Conservation (phyloP, 495 filamentous ascomycete species). For the Neurospora terricola region DNA sequence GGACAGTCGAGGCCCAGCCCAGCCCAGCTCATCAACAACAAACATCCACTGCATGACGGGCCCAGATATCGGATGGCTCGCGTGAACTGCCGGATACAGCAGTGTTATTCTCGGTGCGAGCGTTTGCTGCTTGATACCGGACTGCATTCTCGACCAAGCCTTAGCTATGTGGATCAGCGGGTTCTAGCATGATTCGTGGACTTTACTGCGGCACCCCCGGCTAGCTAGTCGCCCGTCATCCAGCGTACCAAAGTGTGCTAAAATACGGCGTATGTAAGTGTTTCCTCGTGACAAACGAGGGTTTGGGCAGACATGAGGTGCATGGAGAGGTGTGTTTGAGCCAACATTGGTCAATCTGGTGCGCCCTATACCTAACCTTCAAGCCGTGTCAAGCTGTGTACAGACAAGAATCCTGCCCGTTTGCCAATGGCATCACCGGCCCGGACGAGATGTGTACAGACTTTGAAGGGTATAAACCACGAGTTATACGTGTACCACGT, state of each 20-base stretch:
- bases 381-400: background rate
- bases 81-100: background rate
- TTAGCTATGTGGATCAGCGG: conserved; percentile 12
- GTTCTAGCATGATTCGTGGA: conserved; percentile 22
- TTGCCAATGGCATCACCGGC: background rate
- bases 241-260: background rate
- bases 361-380: background rate
- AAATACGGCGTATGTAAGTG: background rate
- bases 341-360: background rate
- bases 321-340: background rate
- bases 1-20: conserved; percentile 3
- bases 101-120: background rate
- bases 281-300: conserved; percentile 8
- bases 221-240: conserved; percentile 13
- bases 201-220: conserved; percentile 5
- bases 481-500: conserved; percentile 18
- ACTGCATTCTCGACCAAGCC: conserved; percentile 9
- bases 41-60: conserved; percentile 5
- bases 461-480: background rate
- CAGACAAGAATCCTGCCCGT: background rate
- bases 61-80: background rate
- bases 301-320: background rate
- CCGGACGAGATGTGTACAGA: background rate
- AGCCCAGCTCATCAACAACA: background rate
- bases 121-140: background rate